phyloP scores from a whole-genome alignment of 2,329 filamentous ascomycete species.

The Alternaria consortialis region DNA sequence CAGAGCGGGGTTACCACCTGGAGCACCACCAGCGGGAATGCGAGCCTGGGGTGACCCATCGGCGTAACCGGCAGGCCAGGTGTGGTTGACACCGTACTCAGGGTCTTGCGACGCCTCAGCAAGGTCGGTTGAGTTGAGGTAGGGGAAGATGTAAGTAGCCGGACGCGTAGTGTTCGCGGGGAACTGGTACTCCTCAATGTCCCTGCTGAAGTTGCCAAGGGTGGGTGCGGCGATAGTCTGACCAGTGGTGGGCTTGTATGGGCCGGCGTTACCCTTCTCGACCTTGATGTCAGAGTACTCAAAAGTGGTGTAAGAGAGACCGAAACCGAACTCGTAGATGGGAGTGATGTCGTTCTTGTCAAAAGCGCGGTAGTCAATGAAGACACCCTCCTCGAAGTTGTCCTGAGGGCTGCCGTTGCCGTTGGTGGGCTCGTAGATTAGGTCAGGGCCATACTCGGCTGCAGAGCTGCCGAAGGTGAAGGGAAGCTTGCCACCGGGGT shows the following conservation, averaged over 20 bases:
- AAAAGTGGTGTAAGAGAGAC: constrained; percentile 83
- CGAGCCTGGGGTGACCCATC: constrained; percentile 67
- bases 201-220: constrained; percentile 70
- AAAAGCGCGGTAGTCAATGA: constrained; percentile 83
- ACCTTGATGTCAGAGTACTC: constrained; percentile 74
- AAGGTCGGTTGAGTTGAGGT: constrained; percentile 70
- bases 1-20: constrained; percentile 68
- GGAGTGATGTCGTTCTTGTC: constrained; percentile 72
- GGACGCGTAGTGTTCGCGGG: constrained; percentile 66
- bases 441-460: constrained; percentile 72
- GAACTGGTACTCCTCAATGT: constrained; percentile 73
- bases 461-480: constrained; percentile 80
- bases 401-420: constrained; percentile 72
- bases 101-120: constrained; percentile 66
- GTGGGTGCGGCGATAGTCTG: constrained; percentile 69
- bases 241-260: constrained; percentile 70
- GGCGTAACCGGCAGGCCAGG: constrained; percentile 66
- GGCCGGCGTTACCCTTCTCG: constrained; percentile 57
- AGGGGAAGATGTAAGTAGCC: constrained; percentile 73
- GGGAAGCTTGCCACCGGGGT: constrained; percentile 78
- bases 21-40: constrained; percentile 69
- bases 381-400: constrained; percentile 78
- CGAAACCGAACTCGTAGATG: constrained; percentile 83
- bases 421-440: constrained; percentile 76
- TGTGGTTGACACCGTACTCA: constrained; percentile 67